Evolutionary conservation across 495 filamentous ascomycete species (phyloP), one percentile per base, ranked within the genome.

Genomic region (Tetracladium marchalianum): DNA sequence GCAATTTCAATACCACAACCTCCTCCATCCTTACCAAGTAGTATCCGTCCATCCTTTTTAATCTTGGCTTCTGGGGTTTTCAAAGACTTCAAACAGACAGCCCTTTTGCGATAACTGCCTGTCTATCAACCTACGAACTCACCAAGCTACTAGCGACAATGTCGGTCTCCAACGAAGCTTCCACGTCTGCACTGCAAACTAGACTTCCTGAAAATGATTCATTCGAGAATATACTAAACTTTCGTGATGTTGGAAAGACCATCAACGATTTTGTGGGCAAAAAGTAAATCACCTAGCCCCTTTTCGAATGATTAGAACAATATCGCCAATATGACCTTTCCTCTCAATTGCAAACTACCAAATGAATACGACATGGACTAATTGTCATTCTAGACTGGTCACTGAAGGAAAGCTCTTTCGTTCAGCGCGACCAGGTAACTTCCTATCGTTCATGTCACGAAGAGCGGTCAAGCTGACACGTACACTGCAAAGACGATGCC

Each of bases 231-330:
- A 76, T 90, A 49, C 68, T 85, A 60, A 92, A 93, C 59, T 90
- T 93, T 63, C 79, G 88, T 32, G 87, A 93, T 71, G 82, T 92
- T 45, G 87, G 81, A n/a, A 66, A 70, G 44, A 79, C 78, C 11
- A 68, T 90, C 46, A 92, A 92, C 47, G 60, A 68, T 17, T 70
- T 72, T 35, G 53, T 71, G 15, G 72, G 72, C 2, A 60, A 64
- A 37, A 68, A 69, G 81, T 82, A 65, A 3, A 69, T 51, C 10
- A 15, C 17, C 27, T 32, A 32, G 22, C 50, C 15, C 13, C 35
- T 19, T 32, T 33, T 38, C 39, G n/a, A n/a, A n/a, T 17, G 10
- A 10, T 5, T 37, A 27, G 22, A 27, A 27, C 22, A 7, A 7
- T 3, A 27, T 7, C 22, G 7, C 22, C 22, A 27, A 27, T 7